Base-by-base conservation (phyloP, 2,329 filamentous ascomycete genomes). In the Sphaerulina musiva region DNA sequence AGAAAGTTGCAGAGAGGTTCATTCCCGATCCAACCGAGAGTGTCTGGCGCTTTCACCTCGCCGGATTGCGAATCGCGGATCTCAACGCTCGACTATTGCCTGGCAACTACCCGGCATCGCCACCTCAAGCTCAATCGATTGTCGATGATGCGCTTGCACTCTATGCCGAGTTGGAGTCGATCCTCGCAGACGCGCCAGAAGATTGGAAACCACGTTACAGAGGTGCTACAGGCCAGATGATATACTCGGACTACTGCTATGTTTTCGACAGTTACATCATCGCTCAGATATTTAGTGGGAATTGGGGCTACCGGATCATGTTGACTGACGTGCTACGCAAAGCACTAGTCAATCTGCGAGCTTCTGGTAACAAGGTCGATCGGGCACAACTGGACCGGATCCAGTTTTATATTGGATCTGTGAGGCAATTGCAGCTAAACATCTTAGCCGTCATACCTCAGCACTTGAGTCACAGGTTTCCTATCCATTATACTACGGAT, bases 231-330 rank as follows among this genome's bases (percentile, higher is more conserved):
- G 53, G 56, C 17, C 53, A 49, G 6, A 49, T 54, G 41, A 46
- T 58, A 2, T 58, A 55, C 32, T 47, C 56, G 9, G 56, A 51
- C 32, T 53, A 53, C 53, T 58, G 55, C 41, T 58, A 53, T 44
- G 43, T 58, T 46, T 58, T 58, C 26, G 49, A 52, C 48, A 58
- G 49, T 39, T 55, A 53, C 20, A 32, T 58, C 9, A 47, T 58
- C 14, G 53, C 56, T 29, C 56, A 58, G 42, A 54, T 55, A 31
- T 55, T 58, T 32, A 50, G 49, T 32, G 56, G 52, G 23, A 51
- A 51, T n/a, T 58, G 56, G 46, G 40, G 40, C 39, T 58, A 53
- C 23, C 53, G 56, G 5, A 55, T 58, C 11, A 53, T 55, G 46
- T 53, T 58, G 38, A 55, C 53, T 12, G 53, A 58, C 43, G 53